Conservation (phyloP, 1,139 yeast genomes). For the Yamadazyma sp. region DNA sequence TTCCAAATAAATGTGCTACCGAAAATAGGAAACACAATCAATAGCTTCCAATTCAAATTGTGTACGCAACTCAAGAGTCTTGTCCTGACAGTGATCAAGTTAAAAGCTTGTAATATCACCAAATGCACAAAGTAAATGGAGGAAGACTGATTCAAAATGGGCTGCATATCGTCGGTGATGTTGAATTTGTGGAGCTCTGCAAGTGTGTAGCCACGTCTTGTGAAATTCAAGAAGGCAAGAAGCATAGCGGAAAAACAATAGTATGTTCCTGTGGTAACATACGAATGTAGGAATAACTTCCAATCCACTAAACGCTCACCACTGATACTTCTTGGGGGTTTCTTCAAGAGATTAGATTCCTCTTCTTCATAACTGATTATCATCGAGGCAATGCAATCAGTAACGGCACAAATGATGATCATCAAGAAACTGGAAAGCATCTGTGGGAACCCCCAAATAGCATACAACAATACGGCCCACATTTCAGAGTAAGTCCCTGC, state of each 20-base stretch:
- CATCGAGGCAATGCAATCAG: slow-evolving; percentile 49
- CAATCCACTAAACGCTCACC: slow-evolving; percentile 45
- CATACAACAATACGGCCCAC: slow-evolving; percentile 52
- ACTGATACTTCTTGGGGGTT: slow-evolving; percentile 44
- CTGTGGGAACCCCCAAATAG: slow-evolving; percentile 53
- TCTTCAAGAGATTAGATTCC: slow-evolving; percentile 43
- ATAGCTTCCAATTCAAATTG: slow-evolving; percentile 23
- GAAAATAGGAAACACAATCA: slow-evolving; percentile 39
- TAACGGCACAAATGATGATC: slow-evolving; percentile 51
- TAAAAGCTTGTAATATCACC: slow-evolving; percentile 52
- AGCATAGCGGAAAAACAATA: slow-evolving; percentile 44
- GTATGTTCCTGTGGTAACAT: slow-evolving; percentile 43
- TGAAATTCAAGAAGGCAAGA: slow-evolving; percentile 41
- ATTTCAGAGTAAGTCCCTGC: slow-evolving; percentile 56
- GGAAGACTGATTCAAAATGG: slow-evolving; percentile 35
- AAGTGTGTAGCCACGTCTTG: slow-evolving; percentile 40
- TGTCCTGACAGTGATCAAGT: slow-evolving; percentile 47
- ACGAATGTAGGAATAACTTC: slow-evolving; percentile 44
- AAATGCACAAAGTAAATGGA: slow-evolving; percentile 51
- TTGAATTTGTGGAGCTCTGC: slow-evolving; percentile 32
- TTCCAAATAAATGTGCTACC: slow-evolving; percentile 46
- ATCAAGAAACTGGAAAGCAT: slow-evolving; percentile 50
- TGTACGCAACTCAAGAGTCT: slow-evolving; percentile 44
- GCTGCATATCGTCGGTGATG: slow-evolving; percentile 22
- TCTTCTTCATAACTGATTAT: slow-evolving; percentile 46